Base-by-base conservation (phyloP, 108 stramenopile genomes). In the Nitzschia inconspicua region DNA sequence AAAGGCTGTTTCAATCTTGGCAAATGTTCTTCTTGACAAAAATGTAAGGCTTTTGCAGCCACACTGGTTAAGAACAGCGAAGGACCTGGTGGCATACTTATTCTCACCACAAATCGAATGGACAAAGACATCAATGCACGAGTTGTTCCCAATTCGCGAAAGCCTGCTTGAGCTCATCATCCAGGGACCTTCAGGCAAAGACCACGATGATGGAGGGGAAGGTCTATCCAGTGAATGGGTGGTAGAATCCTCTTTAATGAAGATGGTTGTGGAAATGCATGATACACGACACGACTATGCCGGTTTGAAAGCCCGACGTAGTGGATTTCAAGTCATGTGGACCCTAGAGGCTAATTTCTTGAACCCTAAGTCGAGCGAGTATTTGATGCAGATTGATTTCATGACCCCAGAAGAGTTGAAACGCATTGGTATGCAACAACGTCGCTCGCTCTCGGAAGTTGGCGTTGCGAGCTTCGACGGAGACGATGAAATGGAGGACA, bases 181-280 rank as follows among this genome's bases (percentile, higher is more conserved):
- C 30, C 14, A 36, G 18, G 62, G 62, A 2, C 19, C 52, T 6
- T 46, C 53, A 8, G 56, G 28, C 20, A 60, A 42, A 16, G 52
- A 46, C 2, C 53, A 46, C 40, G 32, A 32, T 5, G 31, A 63
- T 16, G 14, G 43, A 44, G 29, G 23, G 20, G 19, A 52, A 3
- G 70, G 36, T 7, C 16, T 57, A 41, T 36, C 36, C 35, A 57
- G 57, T 11, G 76, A 77, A 42, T 82, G 80, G 80, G 67, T 65
- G 1, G 65, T 70, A 0, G 80, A 82, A 47, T n/a, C 71, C 32
- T 75, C 76, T 13, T 39, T 75, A 8, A 46, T 82, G 23, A 70
- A 72, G 60, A 70, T 65, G 57, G 30, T 82, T 4, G 36, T 77
- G 7, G 72, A 73, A 18, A 68, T 63, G 53, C 53, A 65, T 52